Evolutionary conservation across 352 stramenopile species (phyloP), one percentile per base, ranked within the genome.

Genomic region (Hyaloperonospora arabidopsidis): DNA sequence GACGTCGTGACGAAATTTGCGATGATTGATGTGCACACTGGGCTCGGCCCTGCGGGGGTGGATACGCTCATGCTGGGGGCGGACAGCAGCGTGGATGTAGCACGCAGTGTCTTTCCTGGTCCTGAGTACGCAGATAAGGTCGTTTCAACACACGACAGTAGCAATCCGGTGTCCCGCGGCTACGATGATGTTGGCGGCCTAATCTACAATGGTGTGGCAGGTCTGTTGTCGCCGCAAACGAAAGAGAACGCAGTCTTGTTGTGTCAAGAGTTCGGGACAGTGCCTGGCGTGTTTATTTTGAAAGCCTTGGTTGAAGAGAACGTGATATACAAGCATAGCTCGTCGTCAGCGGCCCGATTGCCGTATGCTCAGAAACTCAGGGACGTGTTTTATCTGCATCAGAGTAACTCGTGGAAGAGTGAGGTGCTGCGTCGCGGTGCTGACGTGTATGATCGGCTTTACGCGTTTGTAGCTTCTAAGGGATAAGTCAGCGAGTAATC

Each of bases 1-100:
- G 56, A 57, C 1, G 18, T 21, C 2, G 23, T 84, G 1, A 61
- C 40, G 5, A 72, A 69, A 23, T 64, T 89, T 48, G 76, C 59
- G 4, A 87, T 96, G 71, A 75, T 98, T 57, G 91, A 98, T 64
- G 87, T 97, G 6, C 93, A 98, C 63, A 98, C 93, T 0, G 93
- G 93, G 3, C 71, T 98, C 23, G 93, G 91, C 3, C 53, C 71
- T 12, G 41, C 68, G 28, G 82, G 77, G 21, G 57, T 79, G 8
- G 79, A 91, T 54, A 87, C 74, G 34, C 58, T 87, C 2, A 63
- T 87, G 49, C 45, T 85, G 11, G 63, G 70, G 4, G 52, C 22
- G 1, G 38, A 21, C 1, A 61, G 46, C 10, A 57, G 74, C 18
- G 63, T 74, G 40, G 28, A 52, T 21, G 41, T 67, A n/a, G 59